Base-by-base conservation (phyloP, 1,284 basidiomycete genomes). In the Trichosporon inkin region DNA sequence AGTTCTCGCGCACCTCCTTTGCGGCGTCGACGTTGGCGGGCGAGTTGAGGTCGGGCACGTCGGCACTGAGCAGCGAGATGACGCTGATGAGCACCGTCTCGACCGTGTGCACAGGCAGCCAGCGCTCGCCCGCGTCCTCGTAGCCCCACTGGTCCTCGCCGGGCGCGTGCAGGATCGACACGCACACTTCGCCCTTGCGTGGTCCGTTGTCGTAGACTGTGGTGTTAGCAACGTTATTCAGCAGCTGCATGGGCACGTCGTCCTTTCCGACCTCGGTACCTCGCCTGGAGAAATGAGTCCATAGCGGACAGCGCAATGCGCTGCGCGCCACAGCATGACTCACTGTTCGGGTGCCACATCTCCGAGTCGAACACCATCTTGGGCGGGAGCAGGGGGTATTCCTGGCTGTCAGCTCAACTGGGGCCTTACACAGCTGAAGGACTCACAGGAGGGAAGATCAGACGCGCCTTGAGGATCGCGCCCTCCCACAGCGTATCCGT, bases 321-420 rank as follows among this genome's bases (percentile, higher is more conserved):
- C 2, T 35, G n/a, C 20, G 4, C 5, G n/a, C 14, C 47, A 17
- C 13, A n/a, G n/a, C 28, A 13, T 6, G 20, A 77, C 85, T 71
- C 66, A 95, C 94, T 91, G 79, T 97, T 99, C 13, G 96, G 95
- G 80, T 99, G 95, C 95, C 95, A 98, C 94, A 99, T 98, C 62
- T 87, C 86, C 6, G 93, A 93, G 65, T 89, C 84, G 76, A 99
- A 99, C 58, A 86, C 86, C 91, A 99, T 92, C 85, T 90, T 95
- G 38, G 95, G 95, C 17, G 95, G 95, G 38, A 88, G 81, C 56
- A 97, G 80, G 17, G 95, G 95, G 76, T 88, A 99, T 76, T 96
- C 92, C 71, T 76, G 62, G 0, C 2, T 2, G 47, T 65, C 41
- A 62, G 57, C 51, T 52, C 1, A 7, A 8, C 10, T 11, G n/a